Evolutionary conservation across 2,329 filamentous ascomycete species (phyloP), one percentile per base, ranked within the genome.

Genomic region (Claviceps quebecensis): DNA sequence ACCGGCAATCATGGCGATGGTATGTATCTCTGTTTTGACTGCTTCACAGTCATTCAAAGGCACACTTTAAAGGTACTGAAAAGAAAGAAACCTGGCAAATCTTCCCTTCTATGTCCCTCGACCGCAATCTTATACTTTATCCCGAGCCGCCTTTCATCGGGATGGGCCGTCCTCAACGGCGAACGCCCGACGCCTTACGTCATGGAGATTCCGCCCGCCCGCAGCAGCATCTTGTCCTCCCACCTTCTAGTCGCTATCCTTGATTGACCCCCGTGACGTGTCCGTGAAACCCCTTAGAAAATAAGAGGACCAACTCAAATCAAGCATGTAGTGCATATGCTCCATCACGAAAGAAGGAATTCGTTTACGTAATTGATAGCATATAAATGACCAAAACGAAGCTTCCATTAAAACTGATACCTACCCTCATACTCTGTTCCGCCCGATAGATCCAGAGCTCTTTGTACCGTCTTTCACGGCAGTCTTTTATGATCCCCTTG

Each of bases 1-100:
- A 22, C 23, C 37, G 3, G 47, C 14, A 17, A 49, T 19, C 85
- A 49, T 29, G 19, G 41, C 22, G 7, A n/a, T 40, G 3, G 14
- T 43, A 17, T 13, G 19, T 22, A 3, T 43, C 13, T n/a, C 19
- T 43, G 17, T 22, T 22, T 13, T 29, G 8, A 29, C 26, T 29
- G 26, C 26, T 29, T 9, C 2, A 29, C 26, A 29, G 26, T 29
- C 26, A 29, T 29, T 9, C 8, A 9, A 9, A 29, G 26, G 8
- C 26, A 29, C 26, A 29, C 8, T 43, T 43, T 5, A 6, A 39
- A 39, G 14, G 3, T 16, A 16, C 38, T 40, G 14, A n/a, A n/a
- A n/a, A 40, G 6, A n/a, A 8, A 16, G 2, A 3, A 16, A 39
- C 5, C n/a, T 8, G 6, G 16, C 38, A n/a, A 40, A 40, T 40